Percentiles rank a stretch among this genome's conserved stretches.
Evolutionary conservation across 1,139 yeast species (phyloP).

Genomic region (Candida frijolesensis): DNA sequence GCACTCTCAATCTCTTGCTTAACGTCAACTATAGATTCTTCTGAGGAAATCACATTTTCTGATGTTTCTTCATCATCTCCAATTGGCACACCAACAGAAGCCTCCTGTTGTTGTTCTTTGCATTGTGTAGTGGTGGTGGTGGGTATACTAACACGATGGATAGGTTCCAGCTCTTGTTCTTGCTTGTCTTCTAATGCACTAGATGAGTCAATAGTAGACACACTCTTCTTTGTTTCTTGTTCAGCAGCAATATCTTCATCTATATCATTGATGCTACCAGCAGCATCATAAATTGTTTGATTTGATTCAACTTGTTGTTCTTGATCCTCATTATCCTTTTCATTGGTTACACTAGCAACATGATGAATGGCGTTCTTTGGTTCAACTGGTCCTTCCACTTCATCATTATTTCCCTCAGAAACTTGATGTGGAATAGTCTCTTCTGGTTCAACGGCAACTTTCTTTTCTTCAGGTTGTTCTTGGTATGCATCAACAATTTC

Average conservation of each 20-base stretch:
- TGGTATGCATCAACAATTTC: neutral
- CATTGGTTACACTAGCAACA: neutral
- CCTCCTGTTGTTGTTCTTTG: neutral
- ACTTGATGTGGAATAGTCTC: neutral
- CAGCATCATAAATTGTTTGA: neutral
- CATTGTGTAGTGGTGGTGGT: neutral
- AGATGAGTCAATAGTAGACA: neutral
- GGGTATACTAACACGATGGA: neutral
- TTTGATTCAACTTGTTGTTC: neutral
- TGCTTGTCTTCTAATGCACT: neutral
- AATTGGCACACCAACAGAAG: neutral
- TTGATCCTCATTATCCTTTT: neutral
- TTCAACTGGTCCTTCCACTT: neutral
- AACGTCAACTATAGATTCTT: conserved; percentile 1
- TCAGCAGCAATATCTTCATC: neutral
- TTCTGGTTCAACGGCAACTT: neutral
- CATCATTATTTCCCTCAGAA: neutral
- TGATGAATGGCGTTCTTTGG: neutral
- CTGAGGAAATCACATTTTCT: neutral
- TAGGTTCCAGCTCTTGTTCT: neutral
- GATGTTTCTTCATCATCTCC: neutral
- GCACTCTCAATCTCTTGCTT: conserved; percentile 1
- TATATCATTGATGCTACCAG: neutral
- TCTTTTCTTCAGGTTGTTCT: neutral
- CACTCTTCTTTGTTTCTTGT: neutral